Percentiles rank a stretch among this genome's conserved stretches.
phyloP scores from a whole-genome alignment of 192 early-diverging fungal genomes.

The Coemansia sp. region DNA sequence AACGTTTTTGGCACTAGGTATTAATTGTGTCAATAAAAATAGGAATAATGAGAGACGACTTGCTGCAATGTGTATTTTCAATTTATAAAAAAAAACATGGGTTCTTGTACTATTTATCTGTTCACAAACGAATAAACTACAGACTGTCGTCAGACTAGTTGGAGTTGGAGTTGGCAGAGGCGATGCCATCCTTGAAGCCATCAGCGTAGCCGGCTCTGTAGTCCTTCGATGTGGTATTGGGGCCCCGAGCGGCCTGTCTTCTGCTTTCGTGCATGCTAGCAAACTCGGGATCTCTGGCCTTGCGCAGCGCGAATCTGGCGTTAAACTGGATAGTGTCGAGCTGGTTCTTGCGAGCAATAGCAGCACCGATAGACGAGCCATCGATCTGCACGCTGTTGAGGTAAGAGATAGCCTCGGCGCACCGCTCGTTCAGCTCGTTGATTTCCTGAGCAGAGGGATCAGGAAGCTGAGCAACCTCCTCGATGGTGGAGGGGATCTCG shows the following conservation, averaged over 20 bases:
- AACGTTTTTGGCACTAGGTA: too few relatives aligned
- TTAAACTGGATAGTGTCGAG: constrained; percentile 49
- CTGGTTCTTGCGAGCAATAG: constrained; percentile 18
- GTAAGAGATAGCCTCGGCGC: constrained; percentile 17
- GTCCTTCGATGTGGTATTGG: not conserved
- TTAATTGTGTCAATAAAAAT: not conserved
- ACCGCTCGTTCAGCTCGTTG: constrained; percentile 11
- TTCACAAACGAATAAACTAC: not conserved
- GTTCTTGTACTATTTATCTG: not conserved
- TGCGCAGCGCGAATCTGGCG: constrained; percentile 22
- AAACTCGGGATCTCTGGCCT: constrained; percentile 16
- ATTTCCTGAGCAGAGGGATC: constrained; percentile 21
- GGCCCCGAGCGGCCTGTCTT: not conserved
- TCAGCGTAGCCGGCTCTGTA: constrained; percentile 35
- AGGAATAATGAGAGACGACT: too few relatives aligned
- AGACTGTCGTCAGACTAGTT: not conserved
- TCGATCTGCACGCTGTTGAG: constrained; percentile 13
- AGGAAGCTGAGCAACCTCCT: constrained; percentile 35
- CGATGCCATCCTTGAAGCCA: constrained; percentile 34
- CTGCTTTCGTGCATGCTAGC: not conserved
- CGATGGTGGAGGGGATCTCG: constrained; percentile 34
- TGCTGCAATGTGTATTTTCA: not conserved
- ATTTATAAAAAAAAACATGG: constrained; percentile 3
- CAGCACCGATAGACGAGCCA: constrained; percentile 9
- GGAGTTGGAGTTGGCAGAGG: constrained; percentile 7